A percentile compares a stretch with the other conserved stretches of the same genome.
These are phyloP conservation scores for Sporobolomyces roseus DNA, from an alignment of 768 basidiomycete species.

Conservation along the genomic window DNA sequence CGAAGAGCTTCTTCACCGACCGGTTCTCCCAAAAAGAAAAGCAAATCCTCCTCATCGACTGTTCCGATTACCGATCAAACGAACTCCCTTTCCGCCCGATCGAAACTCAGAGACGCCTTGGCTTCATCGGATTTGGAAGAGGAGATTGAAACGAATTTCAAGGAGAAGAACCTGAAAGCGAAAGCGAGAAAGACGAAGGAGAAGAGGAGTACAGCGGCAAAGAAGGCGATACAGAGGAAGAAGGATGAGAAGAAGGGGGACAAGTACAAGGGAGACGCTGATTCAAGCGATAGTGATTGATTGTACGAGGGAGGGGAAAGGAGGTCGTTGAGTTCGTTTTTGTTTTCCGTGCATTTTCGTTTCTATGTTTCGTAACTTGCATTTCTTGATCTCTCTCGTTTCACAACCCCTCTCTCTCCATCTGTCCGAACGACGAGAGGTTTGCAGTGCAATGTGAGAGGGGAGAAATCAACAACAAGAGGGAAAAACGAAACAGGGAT, in stretches of 20 bases:
- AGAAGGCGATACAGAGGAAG: constrained; percentile 42
- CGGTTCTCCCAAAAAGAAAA: constrained; percentile 1
- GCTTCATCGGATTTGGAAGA: constrained; percentile 1
- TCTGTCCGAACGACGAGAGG: no score
- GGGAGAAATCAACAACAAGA: no score
- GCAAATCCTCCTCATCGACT: not conserved
- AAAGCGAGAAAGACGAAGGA: constrained; percentile 43
- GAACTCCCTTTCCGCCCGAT: not conserved
- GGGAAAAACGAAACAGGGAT: no score
- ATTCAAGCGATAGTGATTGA: constrained; percentile 14
- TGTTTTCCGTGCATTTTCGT: constrained; percentile 96
- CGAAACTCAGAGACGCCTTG: not conserved
- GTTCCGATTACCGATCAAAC: not conserved
- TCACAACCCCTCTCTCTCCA: no score
- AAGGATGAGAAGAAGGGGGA: not conserved
- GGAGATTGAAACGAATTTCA: constrained; percentile 11
- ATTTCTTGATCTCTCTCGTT: no score
- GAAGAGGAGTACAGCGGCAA: constrained; percentile 54
- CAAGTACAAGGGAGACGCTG: not conserved
- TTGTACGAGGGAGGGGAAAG: constrained; percentile 90
- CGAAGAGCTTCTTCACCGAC: constrained; percentile 12
- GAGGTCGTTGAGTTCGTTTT: constrained; percentile 81
- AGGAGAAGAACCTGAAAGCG: not conserved
- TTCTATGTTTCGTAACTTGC: no score
- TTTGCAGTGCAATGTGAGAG: no score